phyloP scores from a whole-genome alignment of 192 early-diverging fungal genomes.

The Geranomyces michiganensis region DNA sequence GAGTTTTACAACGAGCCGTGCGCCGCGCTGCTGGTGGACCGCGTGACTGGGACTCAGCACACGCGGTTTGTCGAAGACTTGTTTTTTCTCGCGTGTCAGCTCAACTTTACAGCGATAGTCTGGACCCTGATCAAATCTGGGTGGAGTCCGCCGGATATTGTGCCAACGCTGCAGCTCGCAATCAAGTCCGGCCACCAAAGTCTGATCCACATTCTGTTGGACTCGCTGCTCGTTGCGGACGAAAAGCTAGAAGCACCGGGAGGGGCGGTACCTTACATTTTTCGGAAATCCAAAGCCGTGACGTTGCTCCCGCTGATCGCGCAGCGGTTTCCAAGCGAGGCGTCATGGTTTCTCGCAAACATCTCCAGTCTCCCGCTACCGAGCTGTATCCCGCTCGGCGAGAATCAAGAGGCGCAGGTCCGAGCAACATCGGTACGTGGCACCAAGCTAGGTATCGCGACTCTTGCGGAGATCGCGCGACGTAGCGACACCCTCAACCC shows the following conservation, averaged over 20 bases:
- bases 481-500: conserved; percentile 17
- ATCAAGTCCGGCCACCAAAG: conserved; percentile 46
- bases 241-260: conserved; percentile 34
- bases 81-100: conserved; percentile 38
- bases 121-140: conserved; percentile 39
- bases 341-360: conserved; percentile 46
- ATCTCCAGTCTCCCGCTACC: conserved; percentile 47
- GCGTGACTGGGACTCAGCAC: conserved; percentile 32
- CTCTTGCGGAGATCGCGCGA: conserved; percentile 31
- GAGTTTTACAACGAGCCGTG: conserved; percentile 42
- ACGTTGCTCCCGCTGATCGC: conserved; percentile 38
- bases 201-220: conserved; percentile 44
- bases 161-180: conserved; percentile 26
- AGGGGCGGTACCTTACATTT: conserved; percentile 36
- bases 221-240: conserved; percentile 43
- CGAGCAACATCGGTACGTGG: conserved; percentile 42
- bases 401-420: conserved; percentile 39
- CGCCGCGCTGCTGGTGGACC: conserved; percentile 21
- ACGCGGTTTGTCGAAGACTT: conserved; percentile 31
- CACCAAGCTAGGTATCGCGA: conserved; percentile 36
- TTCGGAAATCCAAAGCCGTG: conserved; percentile 41
- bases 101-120: conserved; percentile 43
- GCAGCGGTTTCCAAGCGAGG: conserved; percentile 44
- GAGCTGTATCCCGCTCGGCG: conserved; percentile 36
- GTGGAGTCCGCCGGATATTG: conserved; percentile 41